A percentile compares a stretch with the other conserved stretches of the same genome.
These are phyloP conservation scores for Ophiocordyceps camponoti-rufipedis DNA, from an alignment of 2,329 filamentous ascomycete species.

Conservation along the genomic window DNA sequence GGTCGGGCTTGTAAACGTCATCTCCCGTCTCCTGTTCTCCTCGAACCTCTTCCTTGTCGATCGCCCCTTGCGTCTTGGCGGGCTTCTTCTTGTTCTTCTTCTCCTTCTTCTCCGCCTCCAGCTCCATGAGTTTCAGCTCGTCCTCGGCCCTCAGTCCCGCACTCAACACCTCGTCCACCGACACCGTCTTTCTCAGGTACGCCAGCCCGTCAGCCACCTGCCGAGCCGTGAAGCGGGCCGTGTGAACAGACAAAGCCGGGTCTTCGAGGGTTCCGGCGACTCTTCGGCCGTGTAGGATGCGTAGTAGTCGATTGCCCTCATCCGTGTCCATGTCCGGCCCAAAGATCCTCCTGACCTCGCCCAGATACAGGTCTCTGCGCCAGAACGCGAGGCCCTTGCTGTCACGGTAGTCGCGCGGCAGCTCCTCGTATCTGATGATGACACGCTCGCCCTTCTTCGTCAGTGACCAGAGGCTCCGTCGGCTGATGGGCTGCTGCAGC, in stretches of 20 bases:
- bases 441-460: constrained; percentile 13
- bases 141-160: constrained; percentile 44
- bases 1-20: constrained; percentile 17
- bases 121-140: constrained; percentile 36
- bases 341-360: constrained; percentile 30
- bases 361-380: constrained; percentile 25
- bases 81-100: constrained; percentile 7
- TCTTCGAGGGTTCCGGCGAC: constrained; percentile 47
- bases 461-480: constrained; percentile 9
- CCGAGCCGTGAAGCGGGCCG: constrained; percentile 20
- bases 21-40: background rate
- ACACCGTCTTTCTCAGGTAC: constrained; percentile 35
- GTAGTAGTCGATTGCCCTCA: constrained; percentile 33
- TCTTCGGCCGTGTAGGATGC: constrained; percentile 42
- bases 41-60: background rate
- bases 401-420: constrained; percentile 40
- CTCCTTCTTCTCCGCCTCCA: constrained; percentile 8
- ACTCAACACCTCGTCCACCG: constrained; percentile 41
- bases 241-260: constrained; percentile 30
- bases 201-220: constrained; percentile 28
- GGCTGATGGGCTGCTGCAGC: background rate
- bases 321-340: constrained; percentile 24
- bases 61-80: constrained; percentile 4
- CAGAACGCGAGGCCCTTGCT: constrained; percentile 34
- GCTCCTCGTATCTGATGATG: constrained; percentile 34